Evolutionary conservation across 768 basidiomycete species (phyloP).

Genomic region (Sporobolomyces roseus): DNA sequence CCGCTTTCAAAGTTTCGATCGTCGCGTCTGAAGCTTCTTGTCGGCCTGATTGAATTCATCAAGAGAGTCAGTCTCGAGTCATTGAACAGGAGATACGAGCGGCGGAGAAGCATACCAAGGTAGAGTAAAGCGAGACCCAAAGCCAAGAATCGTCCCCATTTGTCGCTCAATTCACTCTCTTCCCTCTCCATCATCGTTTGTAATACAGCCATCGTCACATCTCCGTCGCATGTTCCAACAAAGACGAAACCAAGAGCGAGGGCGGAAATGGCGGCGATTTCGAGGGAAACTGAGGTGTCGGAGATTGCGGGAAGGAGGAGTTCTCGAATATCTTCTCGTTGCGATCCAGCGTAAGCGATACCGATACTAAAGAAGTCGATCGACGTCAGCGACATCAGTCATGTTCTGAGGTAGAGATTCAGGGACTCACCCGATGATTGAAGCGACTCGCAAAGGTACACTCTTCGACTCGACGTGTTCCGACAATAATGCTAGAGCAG

Average conservation of each 20-base stretch:
- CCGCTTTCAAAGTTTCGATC: slow-evolving; percentile 84
- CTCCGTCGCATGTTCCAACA: slow-evolving; percentile 90
- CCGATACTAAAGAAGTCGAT: slow-evolving; percentile 58
- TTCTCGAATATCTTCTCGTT: slow-evolving; percentile 74
- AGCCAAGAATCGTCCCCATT: slow-evolving; percentile 88
- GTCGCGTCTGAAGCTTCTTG: slow-evolving; percentile 93
- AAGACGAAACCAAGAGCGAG: slow-evolving; percentile 90
- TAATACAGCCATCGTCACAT: slow-evolving; percentile 80
- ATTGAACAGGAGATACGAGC: neutral
- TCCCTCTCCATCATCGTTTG: slow-evolving; percentile 73
- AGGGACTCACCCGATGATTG: slow-evolving; percentile 64
- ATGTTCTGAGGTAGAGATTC: neutral
- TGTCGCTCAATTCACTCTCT: slow-evolving; percentile 73
- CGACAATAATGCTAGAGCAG: slow-evolving; percentile 80
- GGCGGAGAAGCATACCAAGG: slow-evolving; percentile 63
- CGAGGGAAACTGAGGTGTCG: slow-evolving; percentile 80
- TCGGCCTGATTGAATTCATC: slow-evolving; percentile 57
- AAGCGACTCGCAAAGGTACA: slow-evolving; percentile 72
- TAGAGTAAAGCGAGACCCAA: slow-evolving; percentile 85
- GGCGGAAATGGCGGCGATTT: slow-evolving; percentile 78
- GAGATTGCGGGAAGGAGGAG: slow-evolving; percentile 74
- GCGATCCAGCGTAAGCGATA: slow-evolving; percentile 89
- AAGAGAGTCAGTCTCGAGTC: neutral
- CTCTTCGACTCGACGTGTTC: slow-evolving; percentile 88
- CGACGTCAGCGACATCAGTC: neutral